Percentiles rank a stretch among this genome's conserved stretches.
Conservation (phyloP, 2,329 filamentous ascomycete genomes). For the Trichoderma sp. region DNA sequence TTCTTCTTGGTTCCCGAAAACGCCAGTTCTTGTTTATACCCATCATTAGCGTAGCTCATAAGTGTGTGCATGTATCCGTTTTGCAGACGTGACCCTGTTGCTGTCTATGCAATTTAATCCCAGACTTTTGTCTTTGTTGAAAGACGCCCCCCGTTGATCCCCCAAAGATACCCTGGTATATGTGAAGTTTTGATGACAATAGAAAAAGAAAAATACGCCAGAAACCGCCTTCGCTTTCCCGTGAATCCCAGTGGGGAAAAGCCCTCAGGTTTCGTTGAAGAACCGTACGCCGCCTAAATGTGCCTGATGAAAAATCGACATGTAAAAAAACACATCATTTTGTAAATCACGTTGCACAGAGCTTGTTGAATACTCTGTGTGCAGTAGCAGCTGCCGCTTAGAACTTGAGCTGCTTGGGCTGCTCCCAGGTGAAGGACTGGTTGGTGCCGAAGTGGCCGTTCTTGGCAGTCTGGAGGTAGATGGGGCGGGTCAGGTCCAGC, state of each 20-base stretch:
- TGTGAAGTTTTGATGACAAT: slow-evolving; percentile 24
- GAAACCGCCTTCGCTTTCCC: slow-evolving; percentile 36
- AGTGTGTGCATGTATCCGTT: slow-evolving; percentile 39
- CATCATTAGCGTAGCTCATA: slow-evolving; percentile 39
- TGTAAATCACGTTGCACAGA: slow-evolving; percentile 32
- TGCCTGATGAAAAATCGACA: slow-evolving; percentile 37
- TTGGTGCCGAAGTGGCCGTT: slow-evolving; percentile 98
- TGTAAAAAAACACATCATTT: slow-evolving; percentile 36
- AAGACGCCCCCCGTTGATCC: slow-evolving; percentile 40
- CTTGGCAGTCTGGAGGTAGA: slow-evolving; percentile 98
- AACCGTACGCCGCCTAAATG: slow-evolving; percentile 43
- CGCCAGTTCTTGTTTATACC: slow-evolving; percentile 37
- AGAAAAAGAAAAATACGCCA: slow-evolving; percentile 31
- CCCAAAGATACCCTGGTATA: slow-evolving; percentile 31
- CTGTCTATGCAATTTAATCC: slow-evolving; percentile 39
- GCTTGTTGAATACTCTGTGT: slow-evolving; percentile 42
- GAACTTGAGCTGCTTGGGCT: slow-evolving; percentile 91
- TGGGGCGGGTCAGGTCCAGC: slow-evolving; percentile 89
- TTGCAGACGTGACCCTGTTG: slow-evolving; percentile 31
- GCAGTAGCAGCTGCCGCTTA: slow-evolving; percentile 49
- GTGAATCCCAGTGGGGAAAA: slow-evolving; percentile 32
- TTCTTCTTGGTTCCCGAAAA: slow-evolving; percentile 45
- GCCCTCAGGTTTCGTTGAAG: slow-evolving; percentile 45
- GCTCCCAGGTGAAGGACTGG: slow-evolving; percentile 97
- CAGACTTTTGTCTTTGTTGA: slow-evolving; percentile 44